Evolutionary conservation across 2,329 filamentous ascomycete genomes (phyloP), one percentile per base, ranked within the genome.

Genomic region (Corynespora cassiicola): DNA sequence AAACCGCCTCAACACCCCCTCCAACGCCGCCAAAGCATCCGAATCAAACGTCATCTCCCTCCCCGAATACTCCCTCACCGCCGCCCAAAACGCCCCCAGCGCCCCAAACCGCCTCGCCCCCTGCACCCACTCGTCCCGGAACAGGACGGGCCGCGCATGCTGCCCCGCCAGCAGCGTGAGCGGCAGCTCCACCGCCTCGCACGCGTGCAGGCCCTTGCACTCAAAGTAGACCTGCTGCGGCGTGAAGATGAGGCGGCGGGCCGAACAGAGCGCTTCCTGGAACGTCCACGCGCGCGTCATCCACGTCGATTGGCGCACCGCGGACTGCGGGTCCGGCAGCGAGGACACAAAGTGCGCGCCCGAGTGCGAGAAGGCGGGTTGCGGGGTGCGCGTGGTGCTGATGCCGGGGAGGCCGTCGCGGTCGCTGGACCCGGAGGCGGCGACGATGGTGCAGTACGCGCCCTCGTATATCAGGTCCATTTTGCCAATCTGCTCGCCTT

Each of bases 381-480:
- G 31, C 15, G n/a, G 7, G 20, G 35, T 10, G 14, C 38, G 23
- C 16, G 31, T 9, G 21, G 33, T 14, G 27, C 40, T 30, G 23
- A 48, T 19, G 2, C 41, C 37, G 7, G 38, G 40, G 31, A 48
- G 29, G 8, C 48, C 42, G 18, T 30, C 28, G 5, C 22, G 17
- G 16, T 31, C 29, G 19, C 23, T 28, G 17, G n/a, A 11, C 10
- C 47, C 48, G 10, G 26, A 21, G 2, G 42, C 45, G 15, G 36
- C 38, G 16, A 49, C 24, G 16, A 49, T 40, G 2, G 42, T 46
- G 30, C 19, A 36, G 16, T 35, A 30, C 18, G 45, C 32, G 12
- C 22, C 19, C 20, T 38, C 18, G 12, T 44, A 52, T 7, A 46
- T 46, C 12, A 33, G 30, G n/a, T 34, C 42, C 42, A 45, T 43